Evolutionary conservation across 2,329 filamentous ascomycete species (phyloP), one percentile per base, ranked within the genome.

Genomic region (Pseudocercospora fijiensis): DNA sequence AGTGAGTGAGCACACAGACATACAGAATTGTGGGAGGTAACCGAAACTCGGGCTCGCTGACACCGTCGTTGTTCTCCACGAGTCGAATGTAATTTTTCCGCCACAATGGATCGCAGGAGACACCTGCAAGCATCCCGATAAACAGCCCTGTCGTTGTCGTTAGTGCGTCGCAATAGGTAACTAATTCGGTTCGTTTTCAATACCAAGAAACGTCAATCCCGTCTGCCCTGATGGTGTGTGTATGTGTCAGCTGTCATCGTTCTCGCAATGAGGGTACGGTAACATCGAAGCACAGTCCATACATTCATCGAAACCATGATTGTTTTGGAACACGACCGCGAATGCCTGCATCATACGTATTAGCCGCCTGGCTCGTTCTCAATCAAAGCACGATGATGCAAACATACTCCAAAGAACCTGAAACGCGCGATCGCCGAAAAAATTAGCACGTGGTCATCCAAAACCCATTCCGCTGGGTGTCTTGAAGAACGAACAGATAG

Each of bases 21-120:
- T 65, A 75, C 69, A 77, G 65, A 60, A 81, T 80, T 16, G 81
- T 84, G 60, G 91, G 87, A 6, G 91, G 90, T 33, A 97, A 84
- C 65, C 92, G 87, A 79, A 90, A 96, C 78, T 97, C 94, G 8
- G 94, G 93, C 81, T 96, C 91, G 64, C 87, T 89, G 56, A 84
- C 81, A 5, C 84, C 86, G 61, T 60, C 85, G 79, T 72, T 83
- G 78, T 75, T 74, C 61, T 77, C 80, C 62, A 88, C 82, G 65
- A 93, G 83, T 51, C 80, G 78, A 11, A 58, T 66, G 70, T 73
- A 86, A 64, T 87, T 82, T 63, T 78, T 81, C 69, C 83, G 81
- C 88, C 89, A 93, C 60, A 92, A 66, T 0, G 88, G 87, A 70
- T 89, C 87, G 24, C 83, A 86, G 11, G 78, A 72, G n/a, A 85